These are phyloP conservation scores for Diversispora eburnea DNA, from an alignment of 192 early-diverging fungal genomes.

Conservation along the genomic window DNA sequence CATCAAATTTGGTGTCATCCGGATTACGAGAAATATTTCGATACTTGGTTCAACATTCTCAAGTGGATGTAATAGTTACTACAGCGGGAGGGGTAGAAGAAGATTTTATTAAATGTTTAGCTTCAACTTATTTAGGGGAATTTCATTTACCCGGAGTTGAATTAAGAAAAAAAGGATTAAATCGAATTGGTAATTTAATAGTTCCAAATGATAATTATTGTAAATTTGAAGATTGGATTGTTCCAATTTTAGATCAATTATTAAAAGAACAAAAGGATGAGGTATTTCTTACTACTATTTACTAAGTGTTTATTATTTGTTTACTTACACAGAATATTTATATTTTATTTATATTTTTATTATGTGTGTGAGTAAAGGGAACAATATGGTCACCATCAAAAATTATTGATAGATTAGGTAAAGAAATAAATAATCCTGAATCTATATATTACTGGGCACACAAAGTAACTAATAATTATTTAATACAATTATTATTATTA, in stretches of 20 bases:
- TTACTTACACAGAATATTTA: neutral
- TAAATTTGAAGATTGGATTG: constrained; percentile 98
- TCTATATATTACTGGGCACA: constrained; percentile 98
- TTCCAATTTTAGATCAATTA: constrained; percentile 91
- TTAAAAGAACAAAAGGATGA: constrained; percentile 85
- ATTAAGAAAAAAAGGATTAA: constrained; percentile 84
- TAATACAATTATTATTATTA: neutral
- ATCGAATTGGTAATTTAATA: constrained; percentile 94
- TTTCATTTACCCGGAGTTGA: constrained; percentile 74
- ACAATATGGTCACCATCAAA: constrained; percentile 89
- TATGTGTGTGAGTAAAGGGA: constrained; percentile 43
- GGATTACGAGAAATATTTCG: constrained; percentile 89
- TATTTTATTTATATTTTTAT: neutral
- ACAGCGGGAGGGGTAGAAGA: constrained; percentile 97
- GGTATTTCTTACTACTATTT: constrained; percentile 27
- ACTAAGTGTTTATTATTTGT: neutral
- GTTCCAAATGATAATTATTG: constrained; percentile 99
- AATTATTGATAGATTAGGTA: constrained; percentile 82
- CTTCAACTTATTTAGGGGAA: constrained; percentile 78
- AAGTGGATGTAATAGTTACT: constrained; percentile 88
- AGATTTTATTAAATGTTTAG: constrained; percentile 97
- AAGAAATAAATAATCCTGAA: constrained; percentile 82
- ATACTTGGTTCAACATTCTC: constrained; percentile 83
- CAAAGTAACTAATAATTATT: constrained; percentile 49
- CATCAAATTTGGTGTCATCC: constrained; percentile 95